These are phyloP conservation scores for Teunomyces funiuensis DNA, from an alignment of 805 yeast genomes.

Conservation along the genomic window DNA sequence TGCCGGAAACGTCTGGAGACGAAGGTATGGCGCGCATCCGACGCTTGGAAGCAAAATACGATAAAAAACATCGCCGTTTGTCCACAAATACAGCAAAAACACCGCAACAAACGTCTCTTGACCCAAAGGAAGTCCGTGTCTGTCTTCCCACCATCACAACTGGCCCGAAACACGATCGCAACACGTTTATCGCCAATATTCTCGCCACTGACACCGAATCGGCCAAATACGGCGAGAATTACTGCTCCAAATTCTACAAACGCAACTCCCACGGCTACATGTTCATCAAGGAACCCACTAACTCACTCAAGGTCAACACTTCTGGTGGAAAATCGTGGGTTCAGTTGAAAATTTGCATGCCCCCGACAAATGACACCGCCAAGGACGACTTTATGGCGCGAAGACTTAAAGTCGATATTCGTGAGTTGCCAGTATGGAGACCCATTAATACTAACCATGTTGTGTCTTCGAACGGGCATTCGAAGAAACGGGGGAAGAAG, in stretches of 20 bases:
- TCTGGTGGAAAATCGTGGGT: conserved; percentile 28
- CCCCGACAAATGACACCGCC: conserved; percentile 2
- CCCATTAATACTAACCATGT: conserved; percentile 18
- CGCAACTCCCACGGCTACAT: conserved; percentile 33
- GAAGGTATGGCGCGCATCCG: neutral
- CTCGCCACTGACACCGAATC: neutral
- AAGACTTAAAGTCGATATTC: conserved; percentile 27
- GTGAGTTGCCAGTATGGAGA: conserved; percentile 26
- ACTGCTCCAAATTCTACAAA: conserved; percentile 34
- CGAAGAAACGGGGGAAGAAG: conserved; percentile 5
- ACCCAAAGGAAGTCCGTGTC: neutral
- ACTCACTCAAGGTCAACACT: conserved; percentile 25
- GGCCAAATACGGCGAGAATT: conserved; percentile 16
- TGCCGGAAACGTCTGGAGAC: neutral
- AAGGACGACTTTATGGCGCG: conserved; percentile 5
- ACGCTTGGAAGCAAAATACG: conserved; percentile 1
- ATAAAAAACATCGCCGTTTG: neutral
- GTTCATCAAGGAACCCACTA: conserved; percentile 34
- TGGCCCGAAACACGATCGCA: conserved; percentile 1
- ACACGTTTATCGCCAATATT: neutral
- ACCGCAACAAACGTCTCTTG: neutral
- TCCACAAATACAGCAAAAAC: neutral
- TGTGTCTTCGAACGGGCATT: neutral
- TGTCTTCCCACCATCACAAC: neutral
- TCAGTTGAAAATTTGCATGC: conserved; percentile 21